Base-by-base conservation (phyloP, 345 rosid species). In the Arabis hirsuta region DNA sequence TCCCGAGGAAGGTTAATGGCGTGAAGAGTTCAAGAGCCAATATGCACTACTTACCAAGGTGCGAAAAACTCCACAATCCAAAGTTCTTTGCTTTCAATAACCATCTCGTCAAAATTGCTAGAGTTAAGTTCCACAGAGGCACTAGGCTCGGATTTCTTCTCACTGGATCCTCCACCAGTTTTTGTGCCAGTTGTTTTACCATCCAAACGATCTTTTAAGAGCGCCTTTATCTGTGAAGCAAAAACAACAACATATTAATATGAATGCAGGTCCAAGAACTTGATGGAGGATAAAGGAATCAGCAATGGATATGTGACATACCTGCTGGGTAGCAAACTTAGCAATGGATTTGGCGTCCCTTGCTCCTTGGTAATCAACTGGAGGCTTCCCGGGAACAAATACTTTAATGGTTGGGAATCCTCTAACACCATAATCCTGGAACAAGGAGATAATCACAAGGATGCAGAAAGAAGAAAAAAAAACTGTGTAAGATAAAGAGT, bases 1-100 rank as follows among this genome's bases (percentile, higher is more conserved):
- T 52, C 12, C 5, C 9, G 8, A 26, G 6, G 9, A 34, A 46
- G 16, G 16, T 65, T 56, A 41, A 24, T 27, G 64, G 46, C 42
- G 5, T 72, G 41, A 54, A 53, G 4, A 54, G 13, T 55, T 63
- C 38, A 24, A 24, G 34, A 56, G 27, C 9, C 50, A 45, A 55
- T 26, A 69, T 6, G 16, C 26, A 46, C 44, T 56, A 64, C 86
- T 75, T 83, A 94, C 97, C 98, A 94, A 68, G 98, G 98, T 60
- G 98, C 97, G 47, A 91, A 91, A 74, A 94, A 91, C 80, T 94
- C 98, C 74, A 94, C 91, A 65, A 94, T 75, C 98, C 98, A 94
- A 59, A 91, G 90, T 12, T 91, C 92, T 82, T 89, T 91, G 80
- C 98, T 91, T 84, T 85, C 85, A 65, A 78, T 79, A 48, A 94